Percentiles rank a stretch among this genome's conserved stretches.
Evolutionary conservation across 495 filamentous ascomycete species (phyloP).

Genomic region (Evansstolkia leycettana): DNA sequence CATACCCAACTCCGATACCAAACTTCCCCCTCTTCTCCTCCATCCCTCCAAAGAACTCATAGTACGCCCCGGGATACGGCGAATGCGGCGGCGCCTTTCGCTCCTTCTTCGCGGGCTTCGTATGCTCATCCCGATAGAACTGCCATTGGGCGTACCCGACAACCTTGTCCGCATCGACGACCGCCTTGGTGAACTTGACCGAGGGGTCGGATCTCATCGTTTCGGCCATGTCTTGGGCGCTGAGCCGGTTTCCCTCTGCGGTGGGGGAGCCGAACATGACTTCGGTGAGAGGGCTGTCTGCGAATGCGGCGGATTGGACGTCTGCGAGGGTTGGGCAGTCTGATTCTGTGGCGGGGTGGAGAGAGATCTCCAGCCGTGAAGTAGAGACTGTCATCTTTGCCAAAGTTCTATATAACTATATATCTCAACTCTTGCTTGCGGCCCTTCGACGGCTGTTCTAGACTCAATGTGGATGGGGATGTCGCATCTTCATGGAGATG

Average conservation of each 20-base stretch:
- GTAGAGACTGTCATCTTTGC: too few relatives aligned
- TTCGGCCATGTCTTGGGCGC: background rate
- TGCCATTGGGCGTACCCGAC: constrained; percentile 3
- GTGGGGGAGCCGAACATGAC: constrained; percentile 4
- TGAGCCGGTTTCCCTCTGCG: background rate
- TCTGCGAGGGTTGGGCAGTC: constrained; percentile 1
- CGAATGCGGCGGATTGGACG: constrained; percentile 3
- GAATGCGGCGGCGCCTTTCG: constrained; percentile 1
- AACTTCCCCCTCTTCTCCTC: constrained; percentile 5
- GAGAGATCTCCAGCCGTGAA: too few relatives aligned
- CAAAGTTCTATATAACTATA: too few relatives aligned
- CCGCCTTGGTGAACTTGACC: constrained; percentile 1
- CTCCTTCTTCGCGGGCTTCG: constrained; percentile 1
- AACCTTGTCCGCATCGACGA: constrained; percentile 1
- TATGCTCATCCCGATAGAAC: constrained; percentile 1
- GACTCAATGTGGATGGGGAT: too few relatives aligned
- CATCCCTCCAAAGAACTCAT: constrained; percentile 5
- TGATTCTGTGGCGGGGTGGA: too few relatives aligned
- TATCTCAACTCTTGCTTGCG: too few relatives aligned
- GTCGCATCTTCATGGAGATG: too few relatives aligned
- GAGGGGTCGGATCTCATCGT: background rate
- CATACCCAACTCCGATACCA: constrained; percentile 5
- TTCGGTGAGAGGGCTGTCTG: background rate
- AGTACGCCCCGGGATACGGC: constrained; percentile 1
- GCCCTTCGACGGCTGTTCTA: too few relatives aligned